Evolutionary conservation across 768 basidiomycete species (phyloP), one percentile per base, ranked within the genome.

Genomic region (Naganishia randhawae): DNA sequence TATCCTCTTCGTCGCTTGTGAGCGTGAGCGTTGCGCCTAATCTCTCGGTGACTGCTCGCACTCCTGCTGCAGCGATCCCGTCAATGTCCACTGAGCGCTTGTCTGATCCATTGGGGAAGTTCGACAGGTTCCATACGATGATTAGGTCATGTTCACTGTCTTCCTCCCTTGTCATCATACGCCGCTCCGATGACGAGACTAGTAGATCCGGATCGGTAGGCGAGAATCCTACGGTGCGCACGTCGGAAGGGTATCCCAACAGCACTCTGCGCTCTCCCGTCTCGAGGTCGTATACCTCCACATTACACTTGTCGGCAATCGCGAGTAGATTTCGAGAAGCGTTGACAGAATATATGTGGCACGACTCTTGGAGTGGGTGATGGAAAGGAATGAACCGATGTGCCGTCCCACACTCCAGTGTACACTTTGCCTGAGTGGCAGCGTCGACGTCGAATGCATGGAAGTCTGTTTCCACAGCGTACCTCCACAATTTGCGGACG

Each of bases 211-310:
- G 31, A n/a, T 45, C n/a, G 13, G 41, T 22, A 1, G 62, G 62
- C 29, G 25, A 14, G 42, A 63, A 63, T 22, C 41, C 62, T 31
- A 63, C 2, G 27, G n/a, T 16, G 25, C 31, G 29, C 14, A 63
- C 41, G 3, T 50, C 25, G 13, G 22, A 41, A 14, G 62, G 13
- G 33, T 63, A 42, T 27, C 62, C 62, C 11, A 16, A 25, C 16
- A 63, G 27, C 8, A 35, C 41, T 27, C 25, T 50, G 11, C 33
- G 39, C 39, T 45, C 31, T 31, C 41, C 41, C 2, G 62, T 63
- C 4, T 63, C 29, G n/a, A 63, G 62, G 62, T 63, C 29, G 45
- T 63, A 63, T 31, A 63, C 41, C 25, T 63, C 25, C 11, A 63
- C 22, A 25, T 63, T 31, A 10, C 14, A 29, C 2, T 48, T 48